phyloP scores from a whole-genome alignment of 441 rosid species.

The Viola pubescens region DNA sequence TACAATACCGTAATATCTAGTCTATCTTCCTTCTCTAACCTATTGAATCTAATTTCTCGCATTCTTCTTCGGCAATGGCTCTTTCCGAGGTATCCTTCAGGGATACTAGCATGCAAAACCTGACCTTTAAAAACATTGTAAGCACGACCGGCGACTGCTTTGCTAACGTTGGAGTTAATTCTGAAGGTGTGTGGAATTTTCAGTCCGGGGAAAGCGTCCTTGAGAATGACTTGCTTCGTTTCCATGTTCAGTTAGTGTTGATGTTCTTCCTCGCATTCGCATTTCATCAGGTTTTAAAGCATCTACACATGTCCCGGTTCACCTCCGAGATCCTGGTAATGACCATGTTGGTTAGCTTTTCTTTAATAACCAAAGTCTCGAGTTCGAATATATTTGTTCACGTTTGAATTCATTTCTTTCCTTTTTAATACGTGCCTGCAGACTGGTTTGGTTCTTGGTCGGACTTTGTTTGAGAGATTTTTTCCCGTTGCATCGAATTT shows the following conservation, averaged over 20 bases:
- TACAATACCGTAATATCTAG: too few relatives aligned
- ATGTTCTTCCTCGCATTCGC: slow-evolving; percentile 12
- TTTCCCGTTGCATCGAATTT: neutral
- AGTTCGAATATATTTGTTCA: neutral
- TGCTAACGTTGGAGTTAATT: slow-evolving; percentile 8
- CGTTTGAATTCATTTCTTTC: neutral
- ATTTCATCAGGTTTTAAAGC: slow-evolving; percentile 15
- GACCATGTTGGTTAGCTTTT: neutral
- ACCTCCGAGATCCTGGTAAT: slow-evolving; percentile 28
- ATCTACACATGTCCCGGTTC: slow-evolving; percentile 18
- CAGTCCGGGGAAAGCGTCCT: slow-evolving; percentile 6
- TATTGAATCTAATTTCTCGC: too few relatives aligned
- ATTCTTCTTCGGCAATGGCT: too few relatives aligned
- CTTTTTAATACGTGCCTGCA: neutral
- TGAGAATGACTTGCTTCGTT: slow-evolving; percentile 12
- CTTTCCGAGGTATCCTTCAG: too few relatives aligned
- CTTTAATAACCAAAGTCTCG: neutral
- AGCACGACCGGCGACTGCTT: too few relatives aligned
- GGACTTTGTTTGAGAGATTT: slow-evolving; percentile 11
- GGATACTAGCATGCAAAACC: too few relatives aligned
- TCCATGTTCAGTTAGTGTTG: neutral
- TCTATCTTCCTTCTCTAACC: too few relatives aligned
- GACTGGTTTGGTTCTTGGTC: slow-evolving; percentile 29
- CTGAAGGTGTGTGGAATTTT: slow-evolving; percentile 19
- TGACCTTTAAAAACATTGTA: too few relatives aligned